Evolutionary conservation across 2,329 filamentous ascomycete genomes (phyloP), one percentile per base, ranked within the genome.

Genomic region (Emergomyces orientalis): DNA sequence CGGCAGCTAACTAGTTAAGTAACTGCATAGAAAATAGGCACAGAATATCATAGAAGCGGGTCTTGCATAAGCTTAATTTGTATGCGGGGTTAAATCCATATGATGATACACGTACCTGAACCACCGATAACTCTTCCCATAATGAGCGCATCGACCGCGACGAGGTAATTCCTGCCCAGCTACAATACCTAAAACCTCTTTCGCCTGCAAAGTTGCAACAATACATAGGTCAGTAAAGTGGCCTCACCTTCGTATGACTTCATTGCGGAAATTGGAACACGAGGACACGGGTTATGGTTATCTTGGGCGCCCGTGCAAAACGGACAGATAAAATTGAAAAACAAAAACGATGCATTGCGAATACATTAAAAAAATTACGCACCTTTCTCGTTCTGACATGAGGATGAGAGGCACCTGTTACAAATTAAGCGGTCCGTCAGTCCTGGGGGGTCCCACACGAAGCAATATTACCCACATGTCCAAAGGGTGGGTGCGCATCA

Each of bases 71-170:
- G 30, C 51, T 54, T 56, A n/a, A 39, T 19, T 43, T 14, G 3
- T 45, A 22, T 37, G 58, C 49, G 2, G 54, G 27, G 5, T 2
- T n/a, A 27, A 7, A 41, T 8, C 11, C 17, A 61, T 14, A 56
- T 25, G n/a, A 37, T 37, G 5, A 39, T 55, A 13, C 4, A 71
- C 70, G 62, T 69, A 81, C 79, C 79, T 74, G 70, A 84, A 84
- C 82, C 82, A 84, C 41, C 82, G 78, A 66, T 82, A 81, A 63
- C 78, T 80, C 69, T 83, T 84, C 37, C 75, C 71, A 65, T 84
- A 84, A 68, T 84, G 82, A 54, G 70, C 70, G 67, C 82, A 84
- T 45, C 81, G 77, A 32, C 82, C 82, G 19, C 79, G 78, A 47
- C 77, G 74, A 25, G 82, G 81, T 13, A 85, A 74, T 67, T 83